Base-by-base conservation (phyloP, 2,329 filamentous ascomycete genomes). In the Ophiognomonia clavigignenti-juglandacearum region DNA sequence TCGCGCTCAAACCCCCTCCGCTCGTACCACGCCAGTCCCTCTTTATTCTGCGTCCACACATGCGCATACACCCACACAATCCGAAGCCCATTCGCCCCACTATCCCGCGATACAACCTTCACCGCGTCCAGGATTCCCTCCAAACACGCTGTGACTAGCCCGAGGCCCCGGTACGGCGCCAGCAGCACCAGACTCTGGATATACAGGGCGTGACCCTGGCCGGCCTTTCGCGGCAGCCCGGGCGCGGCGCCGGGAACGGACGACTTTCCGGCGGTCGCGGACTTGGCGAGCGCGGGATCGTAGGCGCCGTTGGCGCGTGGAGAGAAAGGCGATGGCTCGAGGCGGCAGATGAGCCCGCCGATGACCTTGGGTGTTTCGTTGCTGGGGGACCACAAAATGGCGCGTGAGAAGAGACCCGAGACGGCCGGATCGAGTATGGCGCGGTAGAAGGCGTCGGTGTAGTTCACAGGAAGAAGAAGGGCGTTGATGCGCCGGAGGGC, bases 31-130 rank as follows among this genome's bases (percentile, higher is more conserved):
- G 68, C 68, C 51, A 85, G 63, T 0, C 74, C 82, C 18, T 84
- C 81, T 3, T 75, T 71, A 59, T 84, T 85, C 50, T 80, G 73
- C 10, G 81, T 82, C 82, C 82, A 86, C 14, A 85, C 82, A 60
- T 86, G 82, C 4, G 82, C 82, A 54, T 80, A 84, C 27, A 51
- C 41, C 47, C 47, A 47, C 16, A 35, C 29, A 11, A 53, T 43
- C 11, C 34, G 26, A 29, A 50, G n/a, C n/a, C 39, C 40, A 19
- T 35, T 35, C 9, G 27, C 32, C 14, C 16, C 36, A 23, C 24
- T 16, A 19, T 43, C 36, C 14, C 38, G 22, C 22, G 26, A 24
- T 14, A 83, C 19, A 66, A 36, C 69, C 56, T 29, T 55, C 27
- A 73, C 69, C 39, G 57, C 57, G 43, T 47, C 64, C 46, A 77